A percentile compares a stretch with the other conserved stretches of the same genome.
These are phyloP conservation scores for Alternaria novae-zelandiae DNA, from an alignment of 2,329 filamentous ascomycete genomes.

Conservation along the genomic window DNA sequence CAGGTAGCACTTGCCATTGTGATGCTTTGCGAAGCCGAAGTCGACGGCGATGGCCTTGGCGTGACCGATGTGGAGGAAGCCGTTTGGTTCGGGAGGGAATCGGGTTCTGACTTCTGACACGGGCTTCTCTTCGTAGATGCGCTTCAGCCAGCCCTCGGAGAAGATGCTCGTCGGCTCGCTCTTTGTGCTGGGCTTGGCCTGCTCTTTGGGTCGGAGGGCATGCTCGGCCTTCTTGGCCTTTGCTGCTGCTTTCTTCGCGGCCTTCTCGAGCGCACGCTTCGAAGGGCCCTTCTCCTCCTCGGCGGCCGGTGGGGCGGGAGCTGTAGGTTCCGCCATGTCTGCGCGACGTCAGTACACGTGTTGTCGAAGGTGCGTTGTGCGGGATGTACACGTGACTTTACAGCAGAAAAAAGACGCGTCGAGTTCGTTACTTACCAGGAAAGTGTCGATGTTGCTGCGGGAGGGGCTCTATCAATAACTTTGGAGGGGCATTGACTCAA, in stretches of 20 bases:
- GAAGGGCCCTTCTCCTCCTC: constrained; percentile 50
- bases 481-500: constrained; percentile 35
- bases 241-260: constrained; percentile 57
- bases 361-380: not conserved
- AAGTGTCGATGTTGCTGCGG: constrained; percentile 9
- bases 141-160: constrained; percentile 57
- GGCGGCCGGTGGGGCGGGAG: constrained; percentile 20
- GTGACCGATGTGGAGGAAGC: constrained; percentile 91
- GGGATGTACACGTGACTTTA: not conserved
- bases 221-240: constrained; percentile 52
- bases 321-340: constrained; percentile 34
- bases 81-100: constrained; percentile 74
- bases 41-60: constrained; percentile 96
- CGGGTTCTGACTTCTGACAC: constrained; percentile 55
- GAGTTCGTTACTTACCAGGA: not conserved
- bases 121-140: constrained; percentile 59
- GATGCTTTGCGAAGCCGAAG: constrained; percentile 88
- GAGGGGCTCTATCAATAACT: constrained; percentile 16
- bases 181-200: constrained; percentile 37
- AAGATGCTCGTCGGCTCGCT: constrained; percentile 50
- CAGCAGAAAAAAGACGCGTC: not conserved
- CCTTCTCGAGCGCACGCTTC: constrained; percentile 58
- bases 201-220: constrained; percentile 50
- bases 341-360: not conserved
- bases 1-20: constrained; percentile 77